Evolutionary conservation across 2,329 filamentous ascomycete genomes (phyloP).

Genomic region (Apiospora arundinis): DNA sequence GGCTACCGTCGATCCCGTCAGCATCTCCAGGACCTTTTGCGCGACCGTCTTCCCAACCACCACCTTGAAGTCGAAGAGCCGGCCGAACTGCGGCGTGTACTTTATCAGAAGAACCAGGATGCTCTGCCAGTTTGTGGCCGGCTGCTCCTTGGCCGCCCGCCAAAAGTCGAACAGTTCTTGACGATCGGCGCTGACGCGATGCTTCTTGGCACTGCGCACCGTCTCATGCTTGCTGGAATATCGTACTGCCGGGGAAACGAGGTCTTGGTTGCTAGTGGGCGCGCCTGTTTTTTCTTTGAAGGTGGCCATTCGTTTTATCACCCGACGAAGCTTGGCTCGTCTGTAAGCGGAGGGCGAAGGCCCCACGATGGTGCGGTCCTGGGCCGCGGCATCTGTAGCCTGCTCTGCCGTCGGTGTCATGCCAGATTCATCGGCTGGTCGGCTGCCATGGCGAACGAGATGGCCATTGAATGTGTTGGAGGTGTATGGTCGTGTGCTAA

Average conservation of each 20-base stretch:
- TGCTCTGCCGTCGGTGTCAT: not conserved
- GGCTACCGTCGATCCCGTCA: not conserved
- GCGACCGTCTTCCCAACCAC: conserved; percentile 35
- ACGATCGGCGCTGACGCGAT: conserved; percentile 6
- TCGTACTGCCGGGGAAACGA: conserved; percentile 27
- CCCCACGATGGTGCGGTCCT: conserved; percentile 12
- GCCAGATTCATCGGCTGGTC: not conserved
- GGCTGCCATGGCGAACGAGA: not conserved
- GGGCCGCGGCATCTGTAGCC: conserved; percentile 21
- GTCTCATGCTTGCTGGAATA: conserved; percentile 28
- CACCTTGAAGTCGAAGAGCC: conserved; percentile 36
- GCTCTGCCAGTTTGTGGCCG: conserved; percentile 28
- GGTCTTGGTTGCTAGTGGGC: conserved; percentile 23
- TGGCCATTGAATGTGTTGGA: not conserved
- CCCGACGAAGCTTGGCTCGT: conserved; percentile 24
- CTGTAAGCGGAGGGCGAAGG: conserved; percentile 24
- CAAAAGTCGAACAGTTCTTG: conserved; percentile 17
- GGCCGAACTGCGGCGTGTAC: conserved; percentile 33
- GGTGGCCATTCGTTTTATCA: conserved; percentile 27
- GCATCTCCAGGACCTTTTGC: conserved; percentile 29
- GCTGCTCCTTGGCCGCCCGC: conserved; percentile 23
- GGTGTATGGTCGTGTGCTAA: conserved; percentile 8
- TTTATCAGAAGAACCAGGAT: conserved; percentile 35
- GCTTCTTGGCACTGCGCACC: conserved; percentile 23
- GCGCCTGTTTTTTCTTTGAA: not conserved